phyloP scores from a whole-genome alignment of 495 filamentous ascomycete species.

The Pyrenula aspistea region DNA sequence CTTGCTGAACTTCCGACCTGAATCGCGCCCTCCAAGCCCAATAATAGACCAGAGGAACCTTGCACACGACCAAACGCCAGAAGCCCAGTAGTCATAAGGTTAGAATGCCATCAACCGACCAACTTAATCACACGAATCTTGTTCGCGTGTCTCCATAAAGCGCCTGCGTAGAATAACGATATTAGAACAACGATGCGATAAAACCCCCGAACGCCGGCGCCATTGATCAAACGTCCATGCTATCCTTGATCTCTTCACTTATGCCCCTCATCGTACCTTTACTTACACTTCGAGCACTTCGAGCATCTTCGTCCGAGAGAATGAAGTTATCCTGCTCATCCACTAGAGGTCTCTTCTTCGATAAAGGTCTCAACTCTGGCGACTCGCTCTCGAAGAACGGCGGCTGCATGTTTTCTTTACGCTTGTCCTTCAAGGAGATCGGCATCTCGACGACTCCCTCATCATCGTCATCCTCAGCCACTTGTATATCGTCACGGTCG shows the following conservation, averaged over 20 bases:
- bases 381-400: background rate
- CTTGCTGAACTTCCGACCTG: too few species aligned
- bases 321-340: conserved; percentile 32
- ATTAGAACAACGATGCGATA: too few species aligned
- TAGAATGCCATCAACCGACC: too few species aligned
- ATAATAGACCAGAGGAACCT: too few species aligned
- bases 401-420: background rate
- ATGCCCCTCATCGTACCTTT: conserved; percentile 50
- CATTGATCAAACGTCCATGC: conserved; percentile 54
- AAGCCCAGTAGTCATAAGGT: too few species aligned
- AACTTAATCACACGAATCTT: too few species aligned
- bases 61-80: too few species aligned
- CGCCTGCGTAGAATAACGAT: too few species aligned
- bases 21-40: too few species aligned
- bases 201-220: too few species aligned
- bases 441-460: conserved; percentile 25
- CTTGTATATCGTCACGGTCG: conserved; percentile 32
- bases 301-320: conserved; percentile 31
- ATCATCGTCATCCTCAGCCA: conserved; percentile 30
- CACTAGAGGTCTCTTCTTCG: conserved; percentile 6
- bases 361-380: background rate
- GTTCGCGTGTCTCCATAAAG: too few species aligned
- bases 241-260: conserved; percentile 61
- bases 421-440: conserved; percentile 1
- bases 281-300: conserved; percentile 17